Base-by-base conservation (phyloP, 208 protist genomes). In the Acanthamoeba sp. region DNA sequence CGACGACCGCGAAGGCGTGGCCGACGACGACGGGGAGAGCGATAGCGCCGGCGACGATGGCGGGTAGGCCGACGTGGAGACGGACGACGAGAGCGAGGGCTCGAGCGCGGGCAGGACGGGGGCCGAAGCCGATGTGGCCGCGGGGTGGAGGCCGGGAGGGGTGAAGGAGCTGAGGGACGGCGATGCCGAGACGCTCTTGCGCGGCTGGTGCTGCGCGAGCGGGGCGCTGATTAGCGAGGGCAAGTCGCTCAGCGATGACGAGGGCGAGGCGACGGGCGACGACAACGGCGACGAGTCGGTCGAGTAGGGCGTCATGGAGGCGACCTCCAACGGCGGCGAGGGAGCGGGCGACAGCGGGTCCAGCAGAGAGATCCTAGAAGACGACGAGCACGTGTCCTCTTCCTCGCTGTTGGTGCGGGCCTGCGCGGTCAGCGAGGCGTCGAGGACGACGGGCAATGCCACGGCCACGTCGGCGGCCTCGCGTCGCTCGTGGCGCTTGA, bases 221-320 rank as follows among this genome's bases (percentile, higher is more conserved):
- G 66, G 66, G 24, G 76, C 36, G 22, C 0, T 27, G 42, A 48
- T n/a, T 27, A 85, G 76, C 22, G 76, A 20, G 4, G 76, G 42
- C 29, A 85, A 24, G 76, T 85, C 76, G 24, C 45, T 27, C 36
- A 85, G 38, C 32, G 76, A 85, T 22, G 36, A 48, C 38, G 76
- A 85, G 7, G 76, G 76, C 45, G 76, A 85, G 29, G 6, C 14
- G 20, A 5, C 42, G 32, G 76, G 42, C 22, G 76, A 85, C 22
- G 76, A 85, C 40, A 85, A 1, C 22, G 76, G 76, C 38, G 76
- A 57, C 32, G 71, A 82, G 24, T 82, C 71, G 27, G 38, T 48
- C 36, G 62, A 71, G 62, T 71, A 38, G 10, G 16, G 59, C 64
- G 64, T 62, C 55, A 27, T 62, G 20, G 20, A 7, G 55, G 10